Evolutionary conservation across 2,329 filamentous ascomycete genomes (phyloP).

Genomic region (Colletotrichum tamarilloi): DNA sequence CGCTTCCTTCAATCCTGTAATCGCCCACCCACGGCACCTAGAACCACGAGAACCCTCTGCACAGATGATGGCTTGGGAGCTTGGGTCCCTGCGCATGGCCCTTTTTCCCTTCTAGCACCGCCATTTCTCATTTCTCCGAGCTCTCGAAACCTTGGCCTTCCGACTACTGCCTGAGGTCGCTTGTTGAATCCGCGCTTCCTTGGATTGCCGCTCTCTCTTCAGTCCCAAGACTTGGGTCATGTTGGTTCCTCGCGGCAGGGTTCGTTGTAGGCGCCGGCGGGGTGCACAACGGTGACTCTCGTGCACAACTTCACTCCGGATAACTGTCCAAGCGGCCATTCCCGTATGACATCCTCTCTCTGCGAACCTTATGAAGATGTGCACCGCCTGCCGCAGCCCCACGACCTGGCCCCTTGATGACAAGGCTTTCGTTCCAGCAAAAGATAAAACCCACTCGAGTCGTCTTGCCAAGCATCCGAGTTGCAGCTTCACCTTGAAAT

Average conservation of each 20-base stretch:
- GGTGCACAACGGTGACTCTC: neutral
- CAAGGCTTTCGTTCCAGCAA: neutral
- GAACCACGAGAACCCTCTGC: slow-evolving; percentile 17
- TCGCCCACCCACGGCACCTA: neutral
- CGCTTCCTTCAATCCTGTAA: slow-evolving; percentile 2
- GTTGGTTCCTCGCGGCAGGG: neutral
- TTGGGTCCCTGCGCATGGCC: neutral
- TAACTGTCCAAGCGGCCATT: neutral
- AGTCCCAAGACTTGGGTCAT: neutral
- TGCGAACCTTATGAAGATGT: slow-evolving; percentile 14
- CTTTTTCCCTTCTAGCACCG: neutral
- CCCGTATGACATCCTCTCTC: neutral
- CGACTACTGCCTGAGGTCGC: neutral
- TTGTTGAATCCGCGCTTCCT: neutral
- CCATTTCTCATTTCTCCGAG: slow-evolving; percentile 21
- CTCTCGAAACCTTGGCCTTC: slow-evolving; percentile 20
- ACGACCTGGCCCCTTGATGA: slow-evolving; percentile 7
- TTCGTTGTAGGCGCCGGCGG: slow-evolving; percentile 1
- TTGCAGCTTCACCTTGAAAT: neutral
- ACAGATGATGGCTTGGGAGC: slow-evolving; percentile 1
- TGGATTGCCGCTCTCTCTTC: neutral
- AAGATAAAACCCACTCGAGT: neutral
- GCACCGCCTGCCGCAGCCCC: slow-evolving; percentile 4
- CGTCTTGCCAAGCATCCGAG: neutral
- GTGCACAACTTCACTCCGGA: neutral